Base-by-base conservation (phyloP, 2,329 filamentous ascomycete species). In the Scleromitrula shiraiana region DNA sequence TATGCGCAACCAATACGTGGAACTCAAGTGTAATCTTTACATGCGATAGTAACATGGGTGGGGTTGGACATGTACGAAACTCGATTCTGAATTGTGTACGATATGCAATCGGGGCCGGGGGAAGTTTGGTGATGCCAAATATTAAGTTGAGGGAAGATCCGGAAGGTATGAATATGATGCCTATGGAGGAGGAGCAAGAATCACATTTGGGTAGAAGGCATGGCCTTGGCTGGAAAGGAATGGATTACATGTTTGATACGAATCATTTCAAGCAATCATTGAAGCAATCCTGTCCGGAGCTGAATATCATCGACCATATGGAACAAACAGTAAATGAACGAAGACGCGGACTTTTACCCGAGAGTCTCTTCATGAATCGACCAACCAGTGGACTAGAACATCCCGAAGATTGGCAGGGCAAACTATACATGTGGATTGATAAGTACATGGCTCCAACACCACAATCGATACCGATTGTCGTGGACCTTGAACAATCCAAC, bases 21-120 rank as follows among this genome's bases (percentile, higher is more conserved):
- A 64, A 65, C 12, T 52, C 57, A 0, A 65, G 63, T 20, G 49
- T 70, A 9, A 50, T 69, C 2, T 70, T 69, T 44, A 67, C 57
- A 24, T 69, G 68, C 55, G 65, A 68, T 40, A 66, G 63, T 5
- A 65, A 67, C 45, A 62, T 64, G 26, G 68, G 67, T 29, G 67
- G 66, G 22, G 60, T 69, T 39, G 67, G 64, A 32, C 67, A 69
- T 62, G 56, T 69, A 30, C 61, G 67, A 23, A 67, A 68, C 48
- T 66, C 67, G 52, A 67, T 70, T 17, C 54, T 70, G 3, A 68
- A 67, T 41, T 70, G 67, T 53, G 60, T 69, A 5, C 62, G 67
- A 15, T 70, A 67, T 43, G 64, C 67, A 4, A 69, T 69, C 36
- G 58, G 61, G 39, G 67, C 59, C 23, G 67, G 67, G 6, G 67